Base-by-base conservation (phyloP, 805 yeast genomes). In the Candida nanaspora region DNA sequence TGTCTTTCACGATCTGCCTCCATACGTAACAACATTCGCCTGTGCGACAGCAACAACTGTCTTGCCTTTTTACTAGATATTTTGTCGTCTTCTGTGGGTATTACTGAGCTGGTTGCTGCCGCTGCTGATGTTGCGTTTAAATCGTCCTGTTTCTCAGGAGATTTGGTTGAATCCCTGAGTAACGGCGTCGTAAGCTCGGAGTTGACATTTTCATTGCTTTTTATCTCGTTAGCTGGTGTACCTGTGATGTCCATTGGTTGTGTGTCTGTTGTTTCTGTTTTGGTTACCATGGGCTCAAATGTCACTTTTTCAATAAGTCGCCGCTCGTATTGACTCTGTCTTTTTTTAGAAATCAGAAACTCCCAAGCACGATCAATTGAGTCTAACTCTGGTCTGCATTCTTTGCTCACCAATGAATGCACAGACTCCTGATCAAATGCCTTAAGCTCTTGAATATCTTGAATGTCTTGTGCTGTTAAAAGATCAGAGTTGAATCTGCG, bases 1-100 rank as follows among this genome's bases (percentile, higher is more conserved):
- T 86, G 88, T 35, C 95, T 68, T 57, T 91, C 98, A 49, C 98
- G 68, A 57, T 91, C 98, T 46, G 82, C 89, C 56, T 91, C 97
- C 81, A 91, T 87, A 44, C 98, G 66, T 29, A 76, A 71, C 15
- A 87, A 56, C 15, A 85, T 78, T 48, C 82, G 86, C 36, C 77
- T 55, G 16, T 56, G 59, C 1, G 56, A 32, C 5, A 58, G 42
- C 6, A 19, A 6, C 25, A 35, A 26, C 6, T 18, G 25, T 9
- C 23, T 18, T 8, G 10, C 15, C 15, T 13, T 22, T 18, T 10
- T 11, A 25, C 8, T 18, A 11, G 10, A 6, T 4, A n/a, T 6
- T 5, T 10, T n/a, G 16, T 4, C n/a, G 10, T 23, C 27, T 23
- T 7, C 11, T 7, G 27, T 8, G 27, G 27, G 11, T 11, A 15